phyloP scores from a whole-genome alignment of 805 yeast species.

The Pichia ethanolica region DNA sequence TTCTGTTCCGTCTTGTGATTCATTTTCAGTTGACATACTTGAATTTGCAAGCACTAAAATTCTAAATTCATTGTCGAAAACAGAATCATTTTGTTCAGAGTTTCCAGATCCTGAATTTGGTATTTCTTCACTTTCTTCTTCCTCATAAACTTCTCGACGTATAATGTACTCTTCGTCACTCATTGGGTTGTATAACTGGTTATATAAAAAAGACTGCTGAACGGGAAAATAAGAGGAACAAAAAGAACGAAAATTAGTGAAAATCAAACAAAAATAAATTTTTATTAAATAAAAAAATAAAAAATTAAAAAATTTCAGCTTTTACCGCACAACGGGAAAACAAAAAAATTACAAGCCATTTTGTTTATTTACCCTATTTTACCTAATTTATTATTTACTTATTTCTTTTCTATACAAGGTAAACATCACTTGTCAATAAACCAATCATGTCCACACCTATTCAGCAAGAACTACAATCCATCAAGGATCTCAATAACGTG shows the following conservation, averaged over 20 bases:
- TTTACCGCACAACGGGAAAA: too few species aligned
- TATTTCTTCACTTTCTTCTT: constrained; percentile 1
- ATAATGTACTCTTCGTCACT: constrained; percentile 13
- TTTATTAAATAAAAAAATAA: too few species aligned
- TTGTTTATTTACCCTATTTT: too few species aligned
- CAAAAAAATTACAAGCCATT: too few species aligned
- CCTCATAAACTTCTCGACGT: constrained; percentile 8
- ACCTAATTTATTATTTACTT: too few species aligned
- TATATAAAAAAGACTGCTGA: too few species aligned
- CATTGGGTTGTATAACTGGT: neutral
- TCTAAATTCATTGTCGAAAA: constrained; percentile 12
- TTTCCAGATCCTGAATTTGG: neutral
- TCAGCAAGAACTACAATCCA: neutral
- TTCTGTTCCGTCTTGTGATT: neutral
- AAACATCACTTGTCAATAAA: neutral
- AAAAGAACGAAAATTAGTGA: neutral
- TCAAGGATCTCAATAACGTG: neutral
- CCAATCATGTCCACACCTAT: neutral
- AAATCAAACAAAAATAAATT: too few species aligned
- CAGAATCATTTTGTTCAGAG: neutral
- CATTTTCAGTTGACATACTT: neutral
- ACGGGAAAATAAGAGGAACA: neutral
- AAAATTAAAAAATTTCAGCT: too few species aligned
- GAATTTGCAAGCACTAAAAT: constrained; percentile 10
- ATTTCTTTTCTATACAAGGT: too few species aligned